A percentile compares a stretch with the other conserved stretches of the same genome.
These are phyloP conservation scores for Pseudogymnoascus sp. DNA, from an alignment of 2,329 filamentous ascomycete genomes.

Conservation along the genomic window DNA sequence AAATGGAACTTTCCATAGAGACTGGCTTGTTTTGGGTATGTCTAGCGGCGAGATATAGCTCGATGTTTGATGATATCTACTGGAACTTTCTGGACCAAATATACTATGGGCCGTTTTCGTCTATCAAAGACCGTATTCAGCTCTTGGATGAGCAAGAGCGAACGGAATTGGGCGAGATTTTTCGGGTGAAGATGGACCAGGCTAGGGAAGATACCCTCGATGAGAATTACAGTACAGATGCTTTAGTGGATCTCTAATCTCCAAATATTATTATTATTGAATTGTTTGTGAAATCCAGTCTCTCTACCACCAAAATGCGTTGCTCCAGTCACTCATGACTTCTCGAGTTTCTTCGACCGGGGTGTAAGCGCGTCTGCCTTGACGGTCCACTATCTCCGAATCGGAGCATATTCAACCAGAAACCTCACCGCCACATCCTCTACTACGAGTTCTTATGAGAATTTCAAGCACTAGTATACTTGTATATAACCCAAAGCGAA, in stretches of 20 bases:
- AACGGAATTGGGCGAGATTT: background rate
- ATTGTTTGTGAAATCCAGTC: no score
- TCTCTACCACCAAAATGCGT: no score
- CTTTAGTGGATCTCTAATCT: background rate
- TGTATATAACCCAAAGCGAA: no score
- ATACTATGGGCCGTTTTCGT: background rate
- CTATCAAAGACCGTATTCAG: background rate
- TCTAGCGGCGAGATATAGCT: conserved; percentile 16
- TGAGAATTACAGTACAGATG: background rate
- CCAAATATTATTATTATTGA: background rate
- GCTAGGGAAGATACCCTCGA: background rate
- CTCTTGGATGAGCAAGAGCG: background rate
- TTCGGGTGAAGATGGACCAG: background rate
- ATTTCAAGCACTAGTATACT: no score
- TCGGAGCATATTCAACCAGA: no score
- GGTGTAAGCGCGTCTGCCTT: no score
- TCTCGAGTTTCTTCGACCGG: no score
- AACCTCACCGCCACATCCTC: no score
- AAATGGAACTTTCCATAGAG: conserved; percentile 18
- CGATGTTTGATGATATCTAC: conserved; percentile 17
- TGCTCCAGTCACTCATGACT: no score
- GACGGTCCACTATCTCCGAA: no score
- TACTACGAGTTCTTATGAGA: no score
- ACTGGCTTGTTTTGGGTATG: conserved; percentile 19
- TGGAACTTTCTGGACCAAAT: conserved; percentile 8